Percentiles rank a stretch among this genome's conserved stretches.
These are phyloP conservation scores for Boletus reticuloceps DNA, from an alignment of 768 basidiomycete species.

Conservation along the genomic window DNA sequence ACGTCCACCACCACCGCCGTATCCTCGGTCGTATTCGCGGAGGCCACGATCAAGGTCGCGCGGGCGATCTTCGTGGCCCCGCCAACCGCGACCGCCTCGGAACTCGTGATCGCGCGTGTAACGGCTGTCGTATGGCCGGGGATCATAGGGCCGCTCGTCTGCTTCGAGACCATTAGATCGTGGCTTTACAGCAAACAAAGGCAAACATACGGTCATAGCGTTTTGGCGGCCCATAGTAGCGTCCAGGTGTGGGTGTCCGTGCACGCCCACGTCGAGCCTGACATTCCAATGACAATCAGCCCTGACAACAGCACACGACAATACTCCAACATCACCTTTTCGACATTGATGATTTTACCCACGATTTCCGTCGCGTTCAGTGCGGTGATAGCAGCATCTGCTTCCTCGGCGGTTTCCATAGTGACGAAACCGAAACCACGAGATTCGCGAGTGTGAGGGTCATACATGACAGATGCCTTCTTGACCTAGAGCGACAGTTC, in stretches of 20 bases:
- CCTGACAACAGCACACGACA: neutral
- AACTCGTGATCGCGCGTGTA: constrained; percentile 68
- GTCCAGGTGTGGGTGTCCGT: constrained; percentile 88
- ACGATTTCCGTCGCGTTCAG: constrained; percentile 81
- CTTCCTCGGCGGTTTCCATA: constrained; percentile 82
- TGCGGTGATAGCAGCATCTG: constrained; percentile 85
- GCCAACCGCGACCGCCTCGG: constrained; percentile 35
- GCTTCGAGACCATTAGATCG: constrained; percentile 6
- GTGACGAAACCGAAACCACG: constrained; percentile 90
- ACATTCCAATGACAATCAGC: constrained; percentile 6
- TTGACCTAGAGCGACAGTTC: constrained; percentile 38
- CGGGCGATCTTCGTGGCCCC: constrained; percentile 34
- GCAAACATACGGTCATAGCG: constrained; percentile 56
- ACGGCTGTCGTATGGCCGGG: constrained; percentile 86
- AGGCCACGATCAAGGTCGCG: constrained; percentile 38
- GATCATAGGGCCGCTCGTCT: constrained; percentile 89
- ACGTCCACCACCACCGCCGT: constrained; percentile 29
- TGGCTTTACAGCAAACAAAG: neutral
- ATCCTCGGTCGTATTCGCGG: constrained; percentile 38
- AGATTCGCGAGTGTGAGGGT: constrained; percentile 68
- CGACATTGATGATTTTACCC: constrained; percentile 87
- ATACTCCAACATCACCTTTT: constrained; percentile 55
- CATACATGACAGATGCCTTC: constrained; percentile 71
- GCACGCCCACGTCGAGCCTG: constrained; percentile 89
- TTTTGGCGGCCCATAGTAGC: constrained; percentile 93